These are phyloP conservation scores for Dictyostelium citrinum DNA, from an alignment of 78 protist genomes.

Conservation along the genomic window DNA sequence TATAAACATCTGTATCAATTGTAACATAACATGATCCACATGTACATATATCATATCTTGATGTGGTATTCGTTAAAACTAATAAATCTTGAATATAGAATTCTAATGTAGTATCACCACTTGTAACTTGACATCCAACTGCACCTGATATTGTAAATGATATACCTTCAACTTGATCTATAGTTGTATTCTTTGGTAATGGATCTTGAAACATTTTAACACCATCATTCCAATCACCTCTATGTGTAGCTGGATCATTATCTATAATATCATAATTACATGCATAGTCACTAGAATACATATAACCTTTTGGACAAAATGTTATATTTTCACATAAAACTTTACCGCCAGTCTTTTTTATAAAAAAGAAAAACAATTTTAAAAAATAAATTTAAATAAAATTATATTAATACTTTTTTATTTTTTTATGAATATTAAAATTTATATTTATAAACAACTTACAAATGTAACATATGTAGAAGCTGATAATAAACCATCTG, in stretches of 20 bases:
- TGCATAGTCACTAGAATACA: not conserved
- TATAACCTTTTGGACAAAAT: not conserved
- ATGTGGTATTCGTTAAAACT: not conserved
- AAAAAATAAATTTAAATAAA: not conserved
- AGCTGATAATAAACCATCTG: not conserved
- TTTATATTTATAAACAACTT: not conserved
- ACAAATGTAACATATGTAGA: not conserved
- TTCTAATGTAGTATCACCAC: not conserved
- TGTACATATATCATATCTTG: not conserved
- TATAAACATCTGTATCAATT: not conserved
- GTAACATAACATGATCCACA: not conserved
- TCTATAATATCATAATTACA: not conserved
- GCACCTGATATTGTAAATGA: not conserved
- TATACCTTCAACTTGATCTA: not conserved
- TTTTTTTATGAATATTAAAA: not conserved
- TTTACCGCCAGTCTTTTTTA: not conserved
- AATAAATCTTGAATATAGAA: not conserved
- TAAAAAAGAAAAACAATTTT: no score
- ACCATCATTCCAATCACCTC: conserved; percentile 57
- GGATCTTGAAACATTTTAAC: conserved; percentile 6
- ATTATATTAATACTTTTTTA: not conserved
- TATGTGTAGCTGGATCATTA: not conserved
- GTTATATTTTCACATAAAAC: not conserved
- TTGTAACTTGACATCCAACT: not conserved
- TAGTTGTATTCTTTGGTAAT: not conserved